Base-by-base conservation (phyloP, 2,329 filamentous ascomycete genomes). In the Cercospora sesami region DNA sequence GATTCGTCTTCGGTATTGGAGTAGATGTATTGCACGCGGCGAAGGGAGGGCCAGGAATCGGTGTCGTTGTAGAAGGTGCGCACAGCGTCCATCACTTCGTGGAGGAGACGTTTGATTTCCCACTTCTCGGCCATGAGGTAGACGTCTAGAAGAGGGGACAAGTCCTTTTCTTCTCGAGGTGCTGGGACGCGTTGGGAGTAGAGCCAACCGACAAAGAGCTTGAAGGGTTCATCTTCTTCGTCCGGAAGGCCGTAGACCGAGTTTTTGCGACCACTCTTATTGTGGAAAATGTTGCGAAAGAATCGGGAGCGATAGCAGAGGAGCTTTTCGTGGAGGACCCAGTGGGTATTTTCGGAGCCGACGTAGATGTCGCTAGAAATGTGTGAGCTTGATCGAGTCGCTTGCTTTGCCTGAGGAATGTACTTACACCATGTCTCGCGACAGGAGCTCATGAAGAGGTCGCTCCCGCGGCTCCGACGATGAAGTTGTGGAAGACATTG, bases 291-390 rank as follows among this genome's bases (percentile, higher is more conserved):
- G 64, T 81, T 80, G 73, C 81, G 79, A 81, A 86, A 86, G 80
- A 84, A 85, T 59, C 81, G 80, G 36, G 83, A 85, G 76, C 85
- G 81, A 73, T 85, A 75, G 79, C 83, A 85, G 57, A 86, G 82
- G 7, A 86, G 83, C 71, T 85, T 85, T 74, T 86, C 83, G 79
- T 86, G 85, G 4, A 86, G 79, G 65, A 83, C 80, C 84, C 84
- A 86, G 76, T 84, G 83, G 1, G 83, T 85, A 78, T 84, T 84
- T 39, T 85, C 82, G 6, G 79, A 70, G 64, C 85, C 85, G 75
- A 86, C 83, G 75, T 86, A 86, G 76, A 86, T 82, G 77, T 86
- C 83, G 66, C 62, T 64, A n/a, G 8, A 2, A 16, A 21, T 9
- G 28, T 18, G 21, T 63, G 9, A 63, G 61, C 8, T 55, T 63